Conservation (phyloP, 2,329 filamentous ascomycete genomes). For the Paraphoma sp. region DNA sequence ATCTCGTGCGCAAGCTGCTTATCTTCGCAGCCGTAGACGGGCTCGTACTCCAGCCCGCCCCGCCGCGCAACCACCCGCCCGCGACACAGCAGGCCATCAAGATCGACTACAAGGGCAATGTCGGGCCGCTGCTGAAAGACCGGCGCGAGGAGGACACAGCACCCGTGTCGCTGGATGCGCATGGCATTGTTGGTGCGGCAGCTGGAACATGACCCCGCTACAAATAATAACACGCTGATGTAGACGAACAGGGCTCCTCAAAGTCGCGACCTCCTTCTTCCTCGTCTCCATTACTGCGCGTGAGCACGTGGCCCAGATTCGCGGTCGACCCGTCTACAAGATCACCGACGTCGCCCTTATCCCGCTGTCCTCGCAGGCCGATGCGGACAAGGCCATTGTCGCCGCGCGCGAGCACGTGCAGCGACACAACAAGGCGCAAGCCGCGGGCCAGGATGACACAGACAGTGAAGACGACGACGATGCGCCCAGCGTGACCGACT, state of each 20-base stretch:
- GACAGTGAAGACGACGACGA: slow-evolving; percentile 46
- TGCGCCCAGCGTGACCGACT: slow-evolving; percentile 44
- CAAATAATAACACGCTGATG: too few species aligned
- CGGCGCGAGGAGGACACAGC: slow-evolving; percentile 47
- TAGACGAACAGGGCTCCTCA: slow-evolving; percentile 72
- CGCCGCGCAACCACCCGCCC: slow-evolving; percentile 62
- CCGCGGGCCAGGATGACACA: slow-evolving; percentile 31
- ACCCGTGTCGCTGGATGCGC: slow-evolving; percentile 52
- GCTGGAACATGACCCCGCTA: background rate
- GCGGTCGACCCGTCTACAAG: slow-evolving; percentile 82
- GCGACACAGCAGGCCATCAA: slow-evolving; percentile 64
- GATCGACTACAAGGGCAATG: slow-evolving; percentile 71
- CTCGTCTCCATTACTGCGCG: slow-evolving; percentile 86
- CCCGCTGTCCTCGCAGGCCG: slow-evolving; percentile 76
- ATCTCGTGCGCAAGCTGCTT: slow-evolving; percentile 78
- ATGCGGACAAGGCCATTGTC: slow-evolving; percentile 75
- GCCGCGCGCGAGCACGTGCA: slow-evolving; percentile 61
- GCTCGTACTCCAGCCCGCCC: slow-evolving; percentile 77
- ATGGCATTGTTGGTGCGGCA: slow-evolving; percentile 63
- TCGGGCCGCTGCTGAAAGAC: slow-evolving; percentile 56
- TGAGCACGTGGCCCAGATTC: slow-evolving; percentile 86
- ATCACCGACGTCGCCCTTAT: slow-evolving; percentile 91
- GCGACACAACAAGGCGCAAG: slow-evolving; percentile 42
- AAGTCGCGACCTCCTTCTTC: slow-evolving; percentile 80
- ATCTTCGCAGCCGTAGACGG: slow-evolving; percentile 84